Conservation (phyloP, 176 grass and related monocot genomes). For the Raddia guianensis region DNA sequence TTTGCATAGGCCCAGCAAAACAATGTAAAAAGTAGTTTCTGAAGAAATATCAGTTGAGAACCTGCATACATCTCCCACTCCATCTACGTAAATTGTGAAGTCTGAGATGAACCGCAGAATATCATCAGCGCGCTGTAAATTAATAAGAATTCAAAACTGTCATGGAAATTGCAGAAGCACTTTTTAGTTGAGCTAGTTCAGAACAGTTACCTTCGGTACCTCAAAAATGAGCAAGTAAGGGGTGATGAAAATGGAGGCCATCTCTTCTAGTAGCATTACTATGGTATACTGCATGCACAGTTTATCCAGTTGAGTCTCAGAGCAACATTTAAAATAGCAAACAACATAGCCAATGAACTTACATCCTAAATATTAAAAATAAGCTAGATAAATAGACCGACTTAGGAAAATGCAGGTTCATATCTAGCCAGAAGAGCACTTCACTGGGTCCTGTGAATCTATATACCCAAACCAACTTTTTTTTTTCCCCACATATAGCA, state of each 20-base stretch:
- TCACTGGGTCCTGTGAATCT: neutral
- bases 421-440: conserved; percentile 8
- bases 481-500: neutral
- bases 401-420: conserved; percentile 16
- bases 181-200: conserved; percentile 27
- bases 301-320: conserved; percentile 20
- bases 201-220: conserved; percentile 79
- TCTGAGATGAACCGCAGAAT: conserved; percentile 96
- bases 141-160: conserved; percentile 33
- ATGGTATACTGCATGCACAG: conserved; percentile 80
- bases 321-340: conserved; percentile 25
- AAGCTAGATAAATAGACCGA: neutral
- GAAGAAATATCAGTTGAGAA: conserved; percentile 49
- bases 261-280: conserved; percentile 97
- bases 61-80: conserved; percentile 98
- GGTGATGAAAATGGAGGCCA: conserved; percentile 90
- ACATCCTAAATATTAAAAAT: conserved; percentile 11
- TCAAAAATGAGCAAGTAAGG: conserved; percentile 92
- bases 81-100: conserved; percentile 92
- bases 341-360: neutral
- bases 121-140: conserved; percentile 79
- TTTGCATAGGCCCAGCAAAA: neutral
- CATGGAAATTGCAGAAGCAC: conserved; percentile 28
- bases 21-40: conserved; percentile 15
- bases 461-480: neutral